These are phyloP conservation scores for Neonectria hederae DNA, from an alignment of 2,329 filamentous ascomycete genomes.

Conservation along the genomic window DNA sequence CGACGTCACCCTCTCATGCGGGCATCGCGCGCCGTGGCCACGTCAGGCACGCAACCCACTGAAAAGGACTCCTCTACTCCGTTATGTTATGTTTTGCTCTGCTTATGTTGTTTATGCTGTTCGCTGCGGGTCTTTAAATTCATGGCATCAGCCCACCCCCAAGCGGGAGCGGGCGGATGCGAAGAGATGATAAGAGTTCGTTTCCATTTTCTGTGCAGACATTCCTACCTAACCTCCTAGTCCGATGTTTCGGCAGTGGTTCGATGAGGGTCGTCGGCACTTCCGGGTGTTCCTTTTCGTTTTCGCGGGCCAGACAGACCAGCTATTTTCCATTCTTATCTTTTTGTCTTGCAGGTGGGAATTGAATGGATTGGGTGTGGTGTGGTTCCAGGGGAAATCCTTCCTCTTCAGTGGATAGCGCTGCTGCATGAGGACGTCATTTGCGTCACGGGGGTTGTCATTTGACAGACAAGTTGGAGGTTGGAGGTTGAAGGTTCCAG, in stretches of 20 bases:
- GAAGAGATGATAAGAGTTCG: too few relatives aligned
- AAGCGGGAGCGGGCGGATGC: neutral
- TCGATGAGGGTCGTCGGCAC: neutral
- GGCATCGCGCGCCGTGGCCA: neutral
- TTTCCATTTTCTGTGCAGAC: neutral
- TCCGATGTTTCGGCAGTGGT: neutral
- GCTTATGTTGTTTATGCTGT: neutral
- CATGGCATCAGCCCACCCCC: neutral
- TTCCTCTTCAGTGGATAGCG: neutral
- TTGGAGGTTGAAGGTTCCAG: neutral
- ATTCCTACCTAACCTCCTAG: neutral
- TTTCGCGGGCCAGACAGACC: too few relatives aligned
- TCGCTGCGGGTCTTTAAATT: neutral
- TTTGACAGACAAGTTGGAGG: too few relatives aligned
- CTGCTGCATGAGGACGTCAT: conserved; percentile 1
- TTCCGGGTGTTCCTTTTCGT: neutral
- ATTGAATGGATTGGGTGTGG: neutral
- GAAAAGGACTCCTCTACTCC: too few relatives aligned
- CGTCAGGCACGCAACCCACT: conserved; percentile 8
- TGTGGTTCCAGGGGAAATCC: neutral
- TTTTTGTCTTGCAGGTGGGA: too few relatives aligned
- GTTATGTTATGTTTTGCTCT: neutral
- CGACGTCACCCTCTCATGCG: conserved; percentile 5
- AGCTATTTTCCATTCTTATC: too few relatives aligned
- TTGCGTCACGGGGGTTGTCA: neutral